Conservation (phyloP, 805 yeast species). For the Nakazawaea populi region DNA sequence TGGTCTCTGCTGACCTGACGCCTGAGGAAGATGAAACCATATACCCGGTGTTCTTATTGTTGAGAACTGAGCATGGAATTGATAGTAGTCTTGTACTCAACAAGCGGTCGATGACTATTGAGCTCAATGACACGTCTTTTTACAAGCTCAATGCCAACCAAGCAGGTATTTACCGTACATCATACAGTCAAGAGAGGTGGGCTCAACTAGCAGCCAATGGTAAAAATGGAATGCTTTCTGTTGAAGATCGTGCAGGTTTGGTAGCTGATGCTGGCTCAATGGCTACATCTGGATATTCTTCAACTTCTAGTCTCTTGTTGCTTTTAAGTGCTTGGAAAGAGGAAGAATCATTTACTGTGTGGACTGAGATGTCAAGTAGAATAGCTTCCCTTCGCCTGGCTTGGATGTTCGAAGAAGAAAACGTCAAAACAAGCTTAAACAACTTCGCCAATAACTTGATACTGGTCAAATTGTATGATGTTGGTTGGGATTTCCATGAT, state of each 20-base stretch:
- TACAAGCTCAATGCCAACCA: constrained; percentile 69
- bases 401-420: constrained; percentile 65
- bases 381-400: constrained; percentile 49
- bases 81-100: constrained; percentile 54
- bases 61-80: constrained; percentile 50
- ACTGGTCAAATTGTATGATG: constrained; percentile 41
- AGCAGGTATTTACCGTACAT: constrained; percentile 67
- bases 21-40: constrained; percentile 45
- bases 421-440: constrained; percentile 42
- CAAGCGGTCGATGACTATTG: constrained; percentile 24
- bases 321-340: constrained; percentile 45
- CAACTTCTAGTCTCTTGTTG: constrained; percentile 41
- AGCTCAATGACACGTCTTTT: constrained; percentile 39
- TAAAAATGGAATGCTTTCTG: constrained; percentile 41
- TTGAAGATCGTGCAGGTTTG: constrained; percentile 60
- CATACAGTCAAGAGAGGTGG: constrained; percentile 47
- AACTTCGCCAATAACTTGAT: constrained; percentile 56
- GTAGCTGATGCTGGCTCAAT: constrained; percentile 56
- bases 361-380: constrained; percentile 44
- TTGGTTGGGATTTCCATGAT: constrained; percentile 54
- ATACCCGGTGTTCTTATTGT: constrained; percentile 60
- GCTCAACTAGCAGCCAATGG: constrained; percentile 48
- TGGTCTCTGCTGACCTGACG: constrained; percentile 48
- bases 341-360: constrained; percentile 49
- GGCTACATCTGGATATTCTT: constrained; percentile 44